Evolutionary conservation across 768 basidiomycete species (phyloP), one percentile per base, ranked within the genome.

Genomic region (Lactarius sanguifluus): DNA sequence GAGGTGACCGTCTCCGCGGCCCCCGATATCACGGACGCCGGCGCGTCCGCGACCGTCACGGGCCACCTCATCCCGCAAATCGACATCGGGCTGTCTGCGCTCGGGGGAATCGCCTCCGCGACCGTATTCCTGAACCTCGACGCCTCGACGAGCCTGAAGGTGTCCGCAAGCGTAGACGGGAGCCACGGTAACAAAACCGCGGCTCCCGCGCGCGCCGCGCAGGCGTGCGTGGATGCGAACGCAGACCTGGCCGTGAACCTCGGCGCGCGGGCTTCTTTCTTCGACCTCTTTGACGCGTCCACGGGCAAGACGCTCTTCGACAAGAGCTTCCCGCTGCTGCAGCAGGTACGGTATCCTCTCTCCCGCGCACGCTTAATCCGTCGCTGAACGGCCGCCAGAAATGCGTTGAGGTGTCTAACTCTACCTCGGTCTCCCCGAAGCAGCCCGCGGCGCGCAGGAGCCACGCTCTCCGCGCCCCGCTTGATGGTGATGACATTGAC

Each of bases 1-100:
- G 62, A 20, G 75, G 76, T 66, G 73, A 84, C 25, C 76, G 79
- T 58, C 40, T 45, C 64, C 8, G 79, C 78, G 3, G 75, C 73
- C 64, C 80, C 82, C 2, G 76, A 47, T 10, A 20, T 57, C 55
- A 41, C 74, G 23, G 13, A 52, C 12, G 23, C 1, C 5, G 25
- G 50, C 23, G 77, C 78, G n/a, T 74, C 74, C 2, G 82, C 81
- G 15, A 77, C 72, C 3, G 65, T 85, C 32, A 73, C 76, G 32
- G 83, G 79, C 2, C 83, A 86, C 70, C 72, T 86, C 41, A 83
- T 82, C 64, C 85, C 84, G 0, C 74, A 66, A 50, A 75, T 64
- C 64, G 65, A 15, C 20, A 41, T 70, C 25, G 62, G 25, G 6
- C 8, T 56, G 20, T 34, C 28, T 25, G 57, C 61, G 28, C 59